phyloP scores from a whole-genome alignment of 1,284 basidiomycete species.

The Hypsizygus ulmarius region DNA sequence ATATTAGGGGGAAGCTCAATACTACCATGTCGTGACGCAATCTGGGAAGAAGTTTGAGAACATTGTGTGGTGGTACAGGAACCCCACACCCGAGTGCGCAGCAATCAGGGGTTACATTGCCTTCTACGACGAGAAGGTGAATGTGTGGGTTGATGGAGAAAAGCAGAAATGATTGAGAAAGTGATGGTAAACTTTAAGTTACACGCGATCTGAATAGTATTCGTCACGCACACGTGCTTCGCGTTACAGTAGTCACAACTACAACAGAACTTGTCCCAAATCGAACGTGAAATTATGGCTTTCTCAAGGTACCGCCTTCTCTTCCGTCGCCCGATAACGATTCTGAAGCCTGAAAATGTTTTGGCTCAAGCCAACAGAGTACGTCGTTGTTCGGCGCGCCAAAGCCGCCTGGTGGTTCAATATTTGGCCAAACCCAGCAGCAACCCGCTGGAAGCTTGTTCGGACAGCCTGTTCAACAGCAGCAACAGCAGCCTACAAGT shows the following conservation, averaged over 20 bases:
- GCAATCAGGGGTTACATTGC: slow-evolving; percentile 53
- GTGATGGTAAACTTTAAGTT: neutral
- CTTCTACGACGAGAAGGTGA: slow-evolving; percentile 67
- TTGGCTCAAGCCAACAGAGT: slow-evolving; percentile 2
- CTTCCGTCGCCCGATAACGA: too few species aligned
- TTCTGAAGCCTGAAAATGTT: neutral
- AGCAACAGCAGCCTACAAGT: neutral
- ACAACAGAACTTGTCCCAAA: neutral
- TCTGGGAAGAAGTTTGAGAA: slow-evolving; percentile 44
- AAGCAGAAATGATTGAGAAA: slow-evolving; percentile 35
- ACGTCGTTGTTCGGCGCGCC: slow-evolving; percentile 34
- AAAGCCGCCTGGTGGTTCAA: slow-evolving; percentile 23
- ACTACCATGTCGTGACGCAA: slow-evolving; percentile 50
- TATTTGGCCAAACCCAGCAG: slow-evolving; percentile 33
- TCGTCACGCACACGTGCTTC: slow-evolving; percentile 9
- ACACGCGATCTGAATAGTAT: neutral
- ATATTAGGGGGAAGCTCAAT: slow-evolving; percentile 56
- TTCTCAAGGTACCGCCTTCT: neutral
- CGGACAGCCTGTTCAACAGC: slow-evolving; percentile 19
- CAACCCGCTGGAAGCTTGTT: slow-evolving; percentile 16
- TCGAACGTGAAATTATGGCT: neutral
- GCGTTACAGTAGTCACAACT: neutral
- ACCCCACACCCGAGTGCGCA: slow-evolving; percentile 48
- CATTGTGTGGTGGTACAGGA: slow-evolving; percentile 63
- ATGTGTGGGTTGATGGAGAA: slow-evolving; percentile 61